phyloP scores from a whole-genome alignment of 345 rosid species.

The Capsella bursapastoris region DNA sequence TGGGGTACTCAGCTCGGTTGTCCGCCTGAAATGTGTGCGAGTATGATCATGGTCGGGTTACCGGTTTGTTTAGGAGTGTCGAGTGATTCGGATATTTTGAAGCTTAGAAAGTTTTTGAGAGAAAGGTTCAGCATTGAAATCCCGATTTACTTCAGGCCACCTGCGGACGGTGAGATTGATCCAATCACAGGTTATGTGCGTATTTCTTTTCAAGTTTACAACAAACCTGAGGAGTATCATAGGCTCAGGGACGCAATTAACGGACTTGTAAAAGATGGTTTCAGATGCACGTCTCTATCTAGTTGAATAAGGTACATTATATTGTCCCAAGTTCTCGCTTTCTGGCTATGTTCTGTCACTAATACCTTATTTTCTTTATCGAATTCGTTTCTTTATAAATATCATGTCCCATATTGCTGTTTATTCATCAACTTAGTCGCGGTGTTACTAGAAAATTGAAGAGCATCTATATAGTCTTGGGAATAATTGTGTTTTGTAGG shows the following conservation, averaged over 20 bases:
- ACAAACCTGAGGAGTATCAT: slow-evolving; percentile 75
- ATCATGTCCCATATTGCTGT: background rate
- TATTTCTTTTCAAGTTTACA: slow-evolving; percentile 88
- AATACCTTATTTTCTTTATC: background rate
- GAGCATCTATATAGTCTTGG: background rate
- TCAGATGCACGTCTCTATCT: slow-evolving; percentile 58
- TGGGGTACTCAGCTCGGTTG: slow-evolving; percentile 94
- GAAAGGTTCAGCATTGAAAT: slow-evolving; percentile 69
- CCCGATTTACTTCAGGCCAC: slow-evolving; percentile 68
- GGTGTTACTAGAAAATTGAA: background rate
- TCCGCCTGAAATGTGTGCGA: slow-evolving; percentile 79
- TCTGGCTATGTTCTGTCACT: background rate
- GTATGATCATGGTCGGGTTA: slow-evolving; percentile 91
- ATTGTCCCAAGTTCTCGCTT: slow-evolving; percentile 4
- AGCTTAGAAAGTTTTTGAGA: slow-evolving; percentile 71
- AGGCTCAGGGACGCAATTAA: slow-evolving; percentile 69
- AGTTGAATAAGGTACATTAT: slow-evolving; percentile 51
- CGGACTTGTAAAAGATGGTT: slow-evolving; percentile 57
- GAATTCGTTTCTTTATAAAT: background rate
- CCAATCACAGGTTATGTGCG: slow-evolving; percentile 74
- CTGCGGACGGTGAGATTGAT: slow-evolving; percentile 59
- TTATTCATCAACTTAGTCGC: background rate
- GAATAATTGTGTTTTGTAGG: background rate
- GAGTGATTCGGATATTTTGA: slow-evolving; percentile 57
- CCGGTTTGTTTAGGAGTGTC: slow-evolving; percentile 68